These are phyloP conservation scores for Candida pseudoglaebosa DNA, from an alignment of 805 yeast genomes.

Conservation along the genomic window DNA sequence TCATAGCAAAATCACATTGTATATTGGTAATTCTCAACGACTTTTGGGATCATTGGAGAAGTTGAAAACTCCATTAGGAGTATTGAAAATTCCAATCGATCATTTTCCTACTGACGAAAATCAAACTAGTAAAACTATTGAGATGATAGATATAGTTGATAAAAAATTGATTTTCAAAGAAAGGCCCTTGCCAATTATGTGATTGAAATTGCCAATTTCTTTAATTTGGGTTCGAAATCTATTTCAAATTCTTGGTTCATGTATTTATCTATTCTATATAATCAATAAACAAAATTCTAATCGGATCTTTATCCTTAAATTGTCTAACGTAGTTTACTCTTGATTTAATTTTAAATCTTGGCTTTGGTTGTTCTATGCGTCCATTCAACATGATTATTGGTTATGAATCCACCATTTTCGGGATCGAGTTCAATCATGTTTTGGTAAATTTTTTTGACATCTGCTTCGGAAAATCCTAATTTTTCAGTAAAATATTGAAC, in stretches of 20 bases:
- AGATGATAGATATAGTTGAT: slow-evolving; percentile 55
- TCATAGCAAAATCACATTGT: slow-evolving; percentile 47
- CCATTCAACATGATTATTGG: slow-evolving; percentile 11
- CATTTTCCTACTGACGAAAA: slow-evolving; percentile 13
- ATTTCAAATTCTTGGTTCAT: no score
- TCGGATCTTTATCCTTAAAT: no score
- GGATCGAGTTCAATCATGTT: slow-evolving; percentile 22
- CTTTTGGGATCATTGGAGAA: slow-evolving; percentile 57
- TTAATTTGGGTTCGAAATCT: no score
- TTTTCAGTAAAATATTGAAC: slow-evolving; percentile 41
- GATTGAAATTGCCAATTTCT: no score
- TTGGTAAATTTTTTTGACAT: slow-evolving; percentile 30
- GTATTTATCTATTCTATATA: no score
- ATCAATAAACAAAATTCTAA: no score
- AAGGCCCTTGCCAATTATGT: slow-evolving; percentile 79
- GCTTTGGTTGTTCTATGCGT: slow-evolving; percentile 13
- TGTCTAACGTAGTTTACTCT: no score
- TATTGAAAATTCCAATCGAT: slow-evolving; percentile 43
- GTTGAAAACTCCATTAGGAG: slow-evolving; percentile 62
- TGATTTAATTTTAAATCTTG: slow-evolving; percentile 7
- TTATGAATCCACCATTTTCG: slow-evolving; percentile 11
- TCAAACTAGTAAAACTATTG: slow-evolving; percentile 29
- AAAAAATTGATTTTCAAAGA: slow-evolving; percentile 59
- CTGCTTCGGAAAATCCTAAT: slow-evolving; percentile 44
- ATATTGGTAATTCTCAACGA: slow-evolving; percentile 67